Conservation (phyloP, 1,284 basidiomycete genomes). For the Moesziomyces aphidis region DNA sequence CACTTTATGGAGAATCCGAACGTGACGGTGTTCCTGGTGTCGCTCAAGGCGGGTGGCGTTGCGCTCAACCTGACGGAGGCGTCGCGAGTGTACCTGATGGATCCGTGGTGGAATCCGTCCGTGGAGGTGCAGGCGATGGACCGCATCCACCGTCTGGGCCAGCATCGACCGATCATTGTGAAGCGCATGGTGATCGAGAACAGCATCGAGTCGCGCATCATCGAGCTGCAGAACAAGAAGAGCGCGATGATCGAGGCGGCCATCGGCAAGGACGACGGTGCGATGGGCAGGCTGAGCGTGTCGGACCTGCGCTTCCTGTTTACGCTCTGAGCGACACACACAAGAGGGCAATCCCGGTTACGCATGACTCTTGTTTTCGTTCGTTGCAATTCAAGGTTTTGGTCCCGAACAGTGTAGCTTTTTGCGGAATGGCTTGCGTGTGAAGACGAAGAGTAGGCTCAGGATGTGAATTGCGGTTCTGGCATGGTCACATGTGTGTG, state of each 20-base stretch:
- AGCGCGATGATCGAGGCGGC: conserved; percentile 70
- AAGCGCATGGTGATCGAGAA: conserved; percentile 96
- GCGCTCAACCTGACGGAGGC: conserved; percentile 71
- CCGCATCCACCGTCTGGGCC: conserved; percentile 84
- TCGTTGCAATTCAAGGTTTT: background rate
- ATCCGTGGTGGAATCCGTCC: conserved; percentile 68
- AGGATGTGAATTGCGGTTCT: too few relatives aligned
- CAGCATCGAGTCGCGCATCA: conserved; percentile 92
- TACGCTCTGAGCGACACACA: conserved; percentile 43
- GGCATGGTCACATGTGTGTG: too few relatives aligned
- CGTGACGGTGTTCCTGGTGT: conserved; percentile 95
- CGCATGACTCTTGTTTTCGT: background rate
- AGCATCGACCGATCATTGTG: conserved; percentile 90
- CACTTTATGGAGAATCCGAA: conserved; percentile 94
- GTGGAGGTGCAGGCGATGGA: conserved; percentile 84
- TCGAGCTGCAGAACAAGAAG: conserved; percentile 92
- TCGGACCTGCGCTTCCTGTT: conserved; percentile 65
- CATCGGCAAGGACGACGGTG: conserved; percentile 65
- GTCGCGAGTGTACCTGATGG: conserved; percentile 67
- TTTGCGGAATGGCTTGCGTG: too few relatives aligned
- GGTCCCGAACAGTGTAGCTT: too few relatives aligned
- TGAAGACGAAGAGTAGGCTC: too few relatives aligned
- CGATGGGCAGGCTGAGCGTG: conserved; percentile 66
- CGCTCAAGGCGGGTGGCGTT: conserved; percentile 94
- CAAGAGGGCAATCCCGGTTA: background rate